Conservation (phyloP, 352 stramenopile species). For the Paralagenidium karlingii region DNA sequence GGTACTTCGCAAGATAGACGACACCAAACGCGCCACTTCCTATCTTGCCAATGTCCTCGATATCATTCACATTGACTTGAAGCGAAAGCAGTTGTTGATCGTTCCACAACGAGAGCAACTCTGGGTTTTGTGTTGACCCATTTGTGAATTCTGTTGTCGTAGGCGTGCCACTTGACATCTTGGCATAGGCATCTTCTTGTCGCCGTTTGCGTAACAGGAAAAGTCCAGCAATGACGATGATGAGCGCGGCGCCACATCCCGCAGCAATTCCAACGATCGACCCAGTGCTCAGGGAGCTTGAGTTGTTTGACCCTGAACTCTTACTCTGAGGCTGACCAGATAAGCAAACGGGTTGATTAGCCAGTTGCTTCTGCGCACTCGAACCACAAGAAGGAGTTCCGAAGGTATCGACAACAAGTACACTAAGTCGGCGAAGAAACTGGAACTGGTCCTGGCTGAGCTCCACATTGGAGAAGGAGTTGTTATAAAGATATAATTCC, state of each 20-base stretch:
- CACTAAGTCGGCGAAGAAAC: conserved; percentile 17
- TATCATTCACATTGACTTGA: conserved; percentile 32
- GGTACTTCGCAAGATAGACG: conserved; percentile 32
- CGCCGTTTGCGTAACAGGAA: conserved; percentile 15
- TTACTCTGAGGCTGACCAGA: conserved; percentile 3
- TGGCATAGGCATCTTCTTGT: conserved; percentile 6
- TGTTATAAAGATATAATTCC: conserved; percentile 24
- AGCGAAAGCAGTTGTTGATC: conserved; percentile 32
- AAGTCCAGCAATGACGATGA: conserved; percentile 12
- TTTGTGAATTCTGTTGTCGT: neutral
- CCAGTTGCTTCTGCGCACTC: conserved; percentile 12
- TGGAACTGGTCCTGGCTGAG: conserved; percentile 12
- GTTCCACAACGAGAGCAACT: conserved; percentile 21
- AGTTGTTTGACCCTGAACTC: neutral
- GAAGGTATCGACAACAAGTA: conserved; percentile 26
- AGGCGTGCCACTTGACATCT: conserved; percentile 1
- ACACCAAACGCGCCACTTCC: conserved; percentile 18
- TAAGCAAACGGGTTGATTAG: conserved; percentile 24
- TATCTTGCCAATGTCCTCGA: conserved; percentile 24
- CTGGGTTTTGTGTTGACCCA: neutral
- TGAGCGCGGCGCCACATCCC: conserved; percentile 16
- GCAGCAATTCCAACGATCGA: conserved; percentile 25
- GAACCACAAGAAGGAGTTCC: conserved; percentile 10
- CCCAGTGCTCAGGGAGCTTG: conserved; percentile 8
- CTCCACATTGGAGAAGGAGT: conserved; percentile 36